Conservation (phyloP, 345 rosid genomes). For the Arabidopsis thaliana region TAIR10.1 NC_003074.8:3728501-3729000, state of each 20-base stretch:
- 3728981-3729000: conserved; percentile 3
- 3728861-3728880: conserved; percentile 16
- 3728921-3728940: neutral
- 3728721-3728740: conserved; percentile 68
- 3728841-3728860: conserved; percentile 45
- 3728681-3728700: conserved; percentile 41
- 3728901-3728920: neutral
- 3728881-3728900: neutral
- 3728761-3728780: conserved; percentile 74
- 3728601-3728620: conserved; percentile 22
- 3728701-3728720: conserved; percentile 57
- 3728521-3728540: conserved; percentile 51
- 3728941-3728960: neutral
- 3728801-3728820: conserved; percentile 77
- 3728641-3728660: conserved; percentile 50
- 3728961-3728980: conserved; percentile 36
- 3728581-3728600: conserved; percentile 25
- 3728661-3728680: conserved; percentile 54
- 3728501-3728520: conserved; percentile 55
- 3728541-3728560: conserved; percentile 42
- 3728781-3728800: conserved; percentile 65
- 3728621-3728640: conserved; percentile 43
- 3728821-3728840: conserved; percentile 75
- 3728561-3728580: conserved; percentile 43
- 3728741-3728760: conserved; percentile 74